Conservation (phyloP, 2,329 filamentous ascomycete species). For the Ascochyta clinopodiicola region DNA sequence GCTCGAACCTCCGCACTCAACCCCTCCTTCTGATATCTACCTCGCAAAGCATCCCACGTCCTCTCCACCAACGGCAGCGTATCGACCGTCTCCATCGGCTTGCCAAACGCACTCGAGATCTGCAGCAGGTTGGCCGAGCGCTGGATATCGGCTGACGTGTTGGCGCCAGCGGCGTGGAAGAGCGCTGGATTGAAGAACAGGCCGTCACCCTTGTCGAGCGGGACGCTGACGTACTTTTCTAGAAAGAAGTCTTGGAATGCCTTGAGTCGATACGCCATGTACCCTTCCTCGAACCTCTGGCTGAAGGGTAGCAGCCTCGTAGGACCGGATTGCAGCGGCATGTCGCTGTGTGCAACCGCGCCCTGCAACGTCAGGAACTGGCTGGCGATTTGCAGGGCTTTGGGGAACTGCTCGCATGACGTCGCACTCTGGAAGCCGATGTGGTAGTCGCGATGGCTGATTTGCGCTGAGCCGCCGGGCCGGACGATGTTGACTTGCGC, state of each 20-base stretch:
- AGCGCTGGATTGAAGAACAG: constrained; percentile 70
- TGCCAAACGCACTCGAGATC: constrained; percentile 67
- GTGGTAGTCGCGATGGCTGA: constrained; percentile 68
- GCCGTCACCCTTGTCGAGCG: constrained; percentile 63
- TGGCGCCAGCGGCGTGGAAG: constrained; percentile 68
- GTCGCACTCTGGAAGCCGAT: constrained; percentile 66
- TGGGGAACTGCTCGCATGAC: constrained; percentile 56
- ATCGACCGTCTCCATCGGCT: constrained; percentile 69
- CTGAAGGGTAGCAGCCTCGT: constrained; percentile 68
- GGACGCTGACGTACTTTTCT: constrained; percentile 59
- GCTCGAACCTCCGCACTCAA: constrained; percentile 54
- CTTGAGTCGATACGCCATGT: constrained; percentile 61
- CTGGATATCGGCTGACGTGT: constrained; percentile 56
- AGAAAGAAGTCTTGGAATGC: constrained; percentile 64
- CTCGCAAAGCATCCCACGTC: constrained; percentile 53
- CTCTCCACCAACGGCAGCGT: constrained; percentile 55
- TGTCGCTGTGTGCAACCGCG: constrained; percentile 67
- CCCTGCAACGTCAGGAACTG: constrained; percentile 68
- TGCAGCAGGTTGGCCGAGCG: constrained; percentile 68
- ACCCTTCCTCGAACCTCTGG: constrained; percentile 64
- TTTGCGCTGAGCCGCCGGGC: constrained; percentile 64
- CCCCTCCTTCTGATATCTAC: constrained; percentile 45
- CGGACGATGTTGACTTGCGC: constrained; percentile 69
- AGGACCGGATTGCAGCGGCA: constrained; percentile 65
- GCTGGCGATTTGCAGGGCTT: constrained; percentile 60